A percentile compares a stretch with the other conserved stretches of the same genome.
Evolutionary conservation across 768 basidiomycete species (phyloP).

Genomic region (Termitomyces sp.): DNA sequence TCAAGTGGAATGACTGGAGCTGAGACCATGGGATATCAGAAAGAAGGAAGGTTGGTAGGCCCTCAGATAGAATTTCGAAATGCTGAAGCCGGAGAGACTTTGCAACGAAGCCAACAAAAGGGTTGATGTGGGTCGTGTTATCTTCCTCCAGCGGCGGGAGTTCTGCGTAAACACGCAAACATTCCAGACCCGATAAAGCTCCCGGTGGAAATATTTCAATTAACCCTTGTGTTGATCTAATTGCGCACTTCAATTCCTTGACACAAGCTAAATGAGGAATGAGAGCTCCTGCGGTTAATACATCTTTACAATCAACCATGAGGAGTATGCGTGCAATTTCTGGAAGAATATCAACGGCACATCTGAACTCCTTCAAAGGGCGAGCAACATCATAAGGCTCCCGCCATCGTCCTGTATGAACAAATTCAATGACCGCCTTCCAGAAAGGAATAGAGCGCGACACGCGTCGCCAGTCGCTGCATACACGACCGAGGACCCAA

Average conservation of each 20-base stretch:
- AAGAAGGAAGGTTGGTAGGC: not conserved
- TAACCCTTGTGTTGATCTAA: too few species aligned
- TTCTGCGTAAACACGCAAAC: too few species aligned
- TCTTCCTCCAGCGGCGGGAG: too few species aligned
- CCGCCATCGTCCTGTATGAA: too few species aligned
- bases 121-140: not conserved
- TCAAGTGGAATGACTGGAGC: not conserved
- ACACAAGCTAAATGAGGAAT: not conserved
- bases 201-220: too few species aligned
- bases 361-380: not conserved
- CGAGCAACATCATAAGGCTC: not conserved
- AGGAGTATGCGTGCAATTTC: not conserved
- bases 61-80: not conserved
- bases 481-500: not conserved
- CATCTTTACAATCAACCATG: too few species aligned
- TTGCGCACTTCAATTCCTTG: not conserved
- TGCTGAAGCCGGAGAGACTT: not conserved
- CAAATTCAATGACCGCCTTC: not conserved
- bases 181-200: too few species aligned
- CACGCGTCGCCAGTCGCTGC: not conserved
- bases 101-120: not conserved
- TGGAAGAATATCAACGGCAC: constrained; percentile 5
- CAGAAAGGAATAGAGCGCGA: not conserved
- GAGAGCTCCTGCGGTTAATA: not conserved
- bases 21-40: not conserved